Conservation (phyloP, 139 green algal species). For the Spirogloea muscicola region DNA sequence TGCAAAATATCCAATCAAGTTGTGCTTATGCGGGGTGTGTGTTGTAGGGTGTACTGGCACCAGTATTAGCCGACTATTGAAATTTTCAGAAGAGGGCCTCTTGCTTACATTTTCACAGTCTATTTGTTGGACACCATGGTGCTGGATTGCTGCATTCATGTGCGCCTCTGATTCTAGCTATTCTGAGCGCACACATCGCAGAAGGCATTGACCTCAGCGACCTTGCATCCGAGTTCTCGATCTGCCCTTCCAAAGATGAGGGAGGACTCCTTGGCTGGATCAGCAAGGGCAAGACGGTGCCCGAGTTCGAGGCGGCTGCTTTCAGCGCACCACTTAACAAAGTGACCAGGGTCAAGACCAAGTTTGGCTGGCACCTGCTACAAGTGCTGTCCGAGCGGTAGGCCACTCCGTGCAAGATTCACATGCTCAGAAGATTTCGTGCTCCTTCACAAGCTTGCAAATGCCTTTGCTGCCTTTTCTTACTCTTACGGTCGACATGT, state of each 20-base stretch:
- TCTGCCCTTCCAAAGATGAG: conserved; percentile 33
- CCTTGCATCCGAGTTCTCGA: conserved; percentile 33
- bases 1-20: conserved; percentile 4
- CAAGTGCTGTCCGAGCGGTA: conserved; percentile 40
- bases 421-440: background rate
- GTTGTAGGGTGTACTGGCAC: too few relatives aligned
- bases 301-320: conserved; percentile 43
- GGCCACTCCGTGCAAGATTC: background rate
- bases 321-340: conserved; percentile 29
- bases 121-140: too few relatives aligned
- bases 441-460: too few relatives aligned
- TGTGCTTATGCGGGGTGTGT: too few relatives aligned
- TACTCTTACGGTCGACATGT: too few relatives aligned
- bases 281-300: conserved; percentile 19
- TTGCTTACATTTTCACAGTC: too few relatives aligned
- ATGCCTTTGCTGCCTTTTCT: too few relatives aligned
- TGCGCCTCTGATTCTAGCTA: too few relatives aligned
- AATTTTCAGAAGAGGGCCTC: too few relatives aligned
- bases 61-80: too few relatives aligned
- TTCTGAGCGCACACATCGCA: too few relatives aligned
- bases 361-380: conserved; percentile 45
- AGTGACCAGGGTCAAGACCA: conserved; percentile 38
- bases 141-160: too few relatives aligned
- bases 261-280: conserved; percentile 46
- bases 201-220: conserved; percentile 36